A percentile compares a stretch with the other conserved stretches of the same genome.
Conservation (phyloP, 495 filamentous ascomycete genomes). For the Aspergillus saccharolyticus region DNA sequence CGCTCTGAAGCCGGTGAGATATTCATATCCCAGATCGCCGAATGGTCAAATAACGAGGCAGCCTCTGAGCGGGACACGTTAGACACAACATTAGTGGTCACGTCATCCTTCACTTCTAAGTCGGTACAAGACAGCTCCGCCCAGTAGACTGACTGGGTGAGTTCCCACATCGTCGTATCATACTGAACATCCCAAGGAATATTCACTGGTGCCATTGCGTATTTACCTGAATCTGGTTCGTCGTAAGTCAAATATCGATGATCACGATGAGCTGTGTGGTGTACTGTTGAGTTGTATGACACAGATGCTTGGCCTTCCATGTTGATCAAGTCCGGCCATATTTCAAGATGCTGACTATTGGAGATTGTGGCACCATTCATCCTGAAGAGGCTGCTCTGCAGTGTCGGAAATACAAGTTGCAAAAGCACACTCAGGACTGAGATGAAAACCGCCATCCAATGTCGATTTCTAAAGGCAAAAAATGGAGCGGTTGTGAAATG, state of each 20-base stretch:
- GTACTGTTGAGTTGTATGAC: not conserved
- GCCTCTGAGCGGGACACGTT: not conserved
- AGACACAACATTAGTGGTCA: not conserved
- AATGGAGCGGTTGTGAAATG: constrained; percentile 8
- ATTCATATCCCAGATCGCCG: not conserved
- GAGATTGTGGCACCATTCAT: not conserved
- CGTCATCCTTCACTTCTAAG: not conserved
- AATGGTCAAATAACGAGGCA: not conserved
- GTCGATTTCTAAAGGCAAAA: not conserved
- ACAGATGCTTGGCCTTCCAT: not conserved
- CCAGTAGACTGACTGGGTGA: constrained; percentile 24
- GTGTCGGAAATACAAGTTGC: constrained; percentile 1
- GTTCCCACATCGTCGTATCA: constrained; percentile 10
- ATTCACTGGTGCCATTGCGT: constrained; percentile 4
- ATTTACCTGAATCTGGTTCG: not conserved
- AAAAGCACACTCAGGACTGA: constrained; percentile 7
- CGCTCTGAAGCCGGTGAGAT: not conserved
- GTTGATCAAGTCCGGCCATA: constrained; percentile 4
- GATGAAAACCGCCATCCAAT: constrained; percentile 5
- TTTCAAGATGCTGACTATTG: constrained; percentile 1
- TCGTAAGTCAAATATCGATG: not conserved
- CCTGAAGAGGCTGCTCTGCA: constrained; percentile 2
- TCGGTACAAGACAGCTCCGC: constrained; percentile 15
- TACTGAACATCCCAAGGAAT: constrained; percentile 5
- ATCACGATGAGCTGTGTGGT: not conserved